Conservation (phyloP, 2,329 filamentous ascomycete species). For the Aspergillus thermomutatus region DNA sequence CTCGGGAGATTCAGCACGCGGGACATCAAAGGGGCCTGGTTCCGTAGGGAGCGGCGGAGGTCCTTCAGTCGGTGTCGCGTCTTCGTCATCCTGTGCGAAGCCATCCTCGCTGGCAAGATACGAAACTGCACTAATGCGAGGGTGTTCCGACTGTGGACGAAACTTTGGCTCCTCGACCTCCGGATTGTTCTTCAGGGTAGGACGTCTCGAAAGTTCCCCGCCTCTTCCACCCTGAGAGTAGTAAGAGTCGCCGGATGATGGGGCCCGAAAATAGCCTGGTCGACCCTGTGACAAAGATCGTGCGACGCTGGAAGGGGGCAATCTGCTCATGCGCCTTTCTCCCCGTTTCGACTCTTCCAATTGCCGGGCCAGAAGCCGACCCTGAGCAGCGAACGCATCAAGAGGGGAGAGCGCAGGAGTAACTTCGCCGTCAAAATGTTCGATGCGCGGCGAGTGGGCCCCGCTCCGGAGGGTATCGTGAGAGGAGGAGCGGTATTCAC, state of each 20-base stretch:
- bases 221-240: slow-evolving; percentile 15
- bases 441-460: slow-evolving; percentile 67
- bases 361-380: slow-evolving; percentile 79
- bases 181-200: slow-evolving; percentile 35
- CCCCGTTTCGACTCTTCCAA: slow-evolving; percentile 73
- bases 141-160: slow-evolving; percentile 71
- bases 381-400: slow-evolving; percentile 92
- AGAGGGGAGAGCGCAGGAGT: slow-evolving; percentile 90
- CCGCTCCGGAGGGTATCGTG: slow-evolving; percentile 53
- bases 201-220: slow-evolving; percentile 32
- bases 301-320: slow-evolving; percentile 78
- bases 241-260: slow-evolving; percentile 57
- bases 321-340: slow-evolving; percentile 76
- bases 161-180: slow-evolving; percentile 45
- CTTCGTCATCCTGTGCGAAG: slow-evolving; percentile 37
- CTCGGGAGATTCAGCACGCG: slow-evolving; percentile 33
- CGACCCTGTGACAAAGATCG: slow-evolving; percentile 76
- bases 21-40: slow-evolving; percentile 20
- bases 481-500: slow-evolving; percentile 60
- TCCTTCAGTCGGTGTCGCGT: slow-evolving; percentile 27
- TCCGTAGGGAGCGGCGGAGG: slow-evolving; percentile 17
- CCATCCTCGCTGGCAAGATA: slow-evolving; percentile 27
- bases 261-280: slow-evolving; percentile 75
- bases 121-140: slow-evolving; percentile 64
- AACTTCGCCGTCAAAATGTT: slow-evolving; percentile 68